Evolutionary conservation across 2,329 filamentous ascomycete genomes (phyloP).

Genomic region (Clonostachys byssicola): DNA sequence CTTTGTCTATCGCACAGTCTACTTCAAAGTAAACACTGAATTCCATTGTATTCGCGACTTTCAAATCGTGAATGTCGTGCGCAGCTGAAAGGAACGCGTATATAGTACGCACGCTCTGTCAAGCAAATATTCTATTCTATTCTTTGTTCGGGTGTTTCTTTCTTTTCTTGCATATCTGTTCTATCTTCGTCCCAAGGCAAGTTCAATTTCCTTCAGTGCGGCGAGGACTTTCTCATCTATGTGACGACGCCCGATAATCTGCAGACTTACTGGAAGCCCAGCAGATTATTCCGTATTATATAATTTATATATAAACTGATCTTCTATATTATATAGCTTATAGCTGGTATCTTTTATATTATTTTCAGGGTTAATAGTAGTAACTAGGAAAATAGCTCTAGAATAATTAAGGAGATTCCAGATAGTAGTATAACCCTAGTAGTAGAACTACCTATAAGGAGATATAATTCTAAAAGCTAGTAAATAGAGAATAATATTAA

Average conservation of each 20-base stretch:
- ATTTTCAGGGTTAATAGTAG: conserved; percentile 14
- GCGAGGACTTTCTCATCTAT: conserved; percentile 15
- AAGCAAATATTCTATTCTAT: too few relatives aligned
- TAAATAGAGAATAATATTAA: conserved; percentile 61
- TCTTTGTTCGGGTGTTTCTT: too few relatives aligned
- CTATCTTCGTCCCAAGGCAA: conserved; percentile 1
- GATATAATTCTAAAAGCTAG: conserved; percentile 44
- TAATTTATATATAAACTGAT: conserved; percentile 18
- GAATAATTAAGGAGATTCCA: conserved; percentile 71
- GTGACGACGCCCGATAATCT: conserved; percentile 17
- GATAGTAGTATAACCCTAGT: conserved; percentile 61
- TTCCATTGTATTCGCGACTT: too few relatives aligned
- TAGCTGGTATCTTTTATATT: conserved; percentile 15
- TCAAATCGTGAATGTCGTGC: too few relatives aligned
- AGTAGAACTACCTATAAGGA: conserved; percentile 36
- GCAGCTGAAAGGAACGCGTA: too few relatives aligned
- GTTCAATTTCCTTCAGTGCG: conserved; percentile 2
- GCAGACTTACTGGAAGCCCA: conserved; percentile 15
- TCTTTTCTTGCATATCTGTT: too few relatives aligned
- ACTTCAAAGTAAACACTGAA: too few relatives aligned
- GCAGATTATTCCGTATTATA: conserved; percentile 15
- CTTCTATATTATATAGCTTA: conserved; percentile 16
- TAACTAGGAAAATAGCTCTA: conserved; percentile 54
- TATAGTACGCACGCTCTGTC: too few relatives aligned
- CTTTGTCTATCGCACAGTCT: too few relatives aligned